A percentile compares a stretch with the other conserved stretches of the same genome.
Conservation (phyloP, 345 rosid species). For the Populus simonii region DNA sequence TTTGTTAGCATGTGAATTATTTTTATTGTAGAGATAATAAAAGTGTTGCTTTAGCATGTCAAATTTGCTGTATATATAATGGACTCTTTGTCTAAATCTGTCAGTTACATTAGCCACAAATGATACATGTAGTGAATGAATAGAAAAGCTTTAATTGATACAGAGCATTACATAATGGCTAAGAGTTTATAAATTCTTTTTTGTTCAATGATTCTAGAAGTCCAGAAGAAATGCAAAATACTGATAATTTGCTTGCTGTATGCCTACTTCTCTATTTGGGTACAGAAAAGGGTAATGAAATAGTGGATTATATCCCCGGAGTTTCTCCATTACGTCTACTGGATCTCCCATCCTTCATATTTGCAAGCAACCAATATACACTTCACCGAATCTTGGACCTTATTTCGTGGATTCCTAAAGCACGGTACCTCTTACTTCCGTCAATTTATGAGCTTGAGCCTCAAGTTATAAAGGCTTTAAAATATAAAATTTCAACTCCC, state of each 20-base stretch:
- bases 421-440: constrained; percentile 10
- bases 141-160: too few relatives aligned
- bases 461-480: neutral
- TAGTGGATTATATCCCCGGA: neutral
- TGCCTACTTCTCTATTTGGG: neutral
- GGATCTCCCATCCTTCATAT: neutral
- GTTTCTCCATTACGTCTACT: neutral
- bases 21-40: neutral
- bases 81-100: neutral
- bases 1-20: neutral
- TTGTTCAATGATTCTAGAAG: neutral
- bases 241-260: neutral
- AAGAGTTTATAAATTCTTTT: too few relatives aligned
- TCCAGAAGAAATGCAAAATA: neutral
- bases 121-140: neutral
- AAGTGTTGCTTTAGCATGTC: neutral
- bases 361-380: neutral
- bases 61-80: too few relatives aligned
- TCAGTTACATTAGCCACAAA: neutral
- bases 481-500: neutral
- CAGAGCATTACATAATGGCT: too few relatives aligned
- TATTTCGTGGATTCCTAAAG: neutral
- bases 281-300: constrained; percentile 2
- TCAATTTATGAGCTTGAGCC: constrained; percentile 16
- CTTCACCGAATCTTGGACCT: neutral